Evolutionary conservation across 148 eudicot genomes (phyloP), one percentile per base, ranked within the genome.

Genomic region (Dysphania ambrosioides): DNA sequence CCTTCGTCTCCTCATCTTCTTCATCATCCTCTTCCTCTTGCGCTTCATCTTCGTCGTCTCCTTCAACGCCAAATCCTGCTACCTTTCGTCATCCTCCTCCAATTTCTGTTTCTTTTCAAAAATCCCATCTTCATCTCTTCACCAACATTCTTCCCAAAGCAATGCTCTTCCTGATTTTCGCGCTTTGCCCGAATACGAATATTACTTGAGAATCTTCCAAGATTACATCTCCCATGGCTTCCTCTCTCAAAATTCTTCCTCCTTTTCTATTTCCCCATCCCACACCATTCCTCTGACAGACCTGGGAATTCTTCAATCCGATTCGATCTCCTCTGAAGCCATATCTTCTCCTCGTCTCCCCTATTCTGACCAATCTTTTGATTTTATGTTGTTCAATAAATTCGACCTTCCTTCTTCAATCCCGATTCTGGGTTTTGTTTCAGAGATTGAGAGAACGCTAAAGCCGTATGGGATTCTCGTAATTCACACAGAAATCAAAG

Each of bases 401-500:
- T 86, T 85, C 0, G 77, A 73, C 13, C 49, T 32, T 0, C 23
- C 31, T 6, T 67, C 71, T 67, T 67, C 71, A 5, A 41, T 67
- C 24, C n/a, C 55, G 1, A 53, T 88, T 75, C 82, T 65, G 8
- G 73, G 68, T 19, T 80, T 88, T 10, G 85, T 86, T 2, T 79
- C 53, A 4, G 93, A 92, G 77, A 78, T 87, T 6, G 72, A 76
- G 0, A 58, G 97, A 84, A 83, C 83, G 32, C 80, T 92, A 41
- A 88, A 86, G 57, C 90, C 91, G 79, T 85, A 84, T 83, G 97
- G 97, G 83, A 77, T 78, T 79, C 80, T 90, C 9, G 90, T 92
- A 19, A 85, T 90, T 79, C 97, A 88, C 68, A 88, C 91, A 2
- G 75, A 71, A 55, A 78, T 87, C 1, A 92, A 82, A 38, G 97